phyloP scores from a whole-genome alignment of 306 rosid species.

The Inga oerstediana region DNA sequence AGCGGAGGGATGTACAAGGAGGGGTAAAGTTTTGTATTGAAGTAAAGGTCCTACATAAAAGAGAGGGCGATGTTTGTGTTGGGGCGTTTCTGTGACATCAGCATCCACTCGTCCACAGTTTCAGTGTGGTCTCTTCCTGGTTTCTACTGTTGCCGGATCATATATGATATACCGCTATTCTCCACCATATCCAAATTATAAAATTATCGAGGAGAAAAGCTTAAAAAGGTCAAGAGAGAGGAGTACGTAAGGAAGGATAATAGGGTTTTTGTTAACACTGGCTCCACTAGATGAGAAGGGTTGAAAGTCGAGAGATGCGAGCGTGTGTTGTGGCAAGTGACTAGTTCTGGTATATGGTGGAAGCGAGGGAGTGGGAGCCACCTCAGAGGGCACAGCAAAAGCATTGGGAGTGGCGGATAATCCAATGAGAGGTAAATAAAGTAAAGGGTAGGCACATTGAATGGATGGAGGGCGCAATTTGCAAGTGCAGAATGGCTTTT shows the following conservation, averaged over 20 bases:
- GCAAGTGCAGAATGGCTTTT: conserved; percentile 28
- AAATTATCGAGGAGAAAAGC: not conserved
- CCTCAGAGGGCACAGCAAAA: conserved; percentile 14
- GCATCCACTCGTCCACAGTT: not conserved
- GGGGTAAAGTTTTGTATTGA: not conserved
- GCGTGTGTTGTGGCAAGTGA: not conserved
- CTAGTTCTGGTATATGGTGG: not conserved
- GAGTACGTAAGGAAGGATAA: not conserved
- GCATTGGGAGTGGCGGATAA: conserved; percentile 15
- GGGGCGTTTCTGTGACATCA: conserved; percentile 28
- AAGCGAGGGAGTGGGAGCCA: conserved; percentile 46
- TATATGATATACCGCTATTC: not conserved
- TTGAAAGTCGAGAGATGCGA: not conserved
- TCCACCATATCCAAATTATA: not conserved
- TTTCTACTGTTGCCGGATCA: not conserved
- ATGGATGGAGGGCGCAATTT: conserved; percentile 22
- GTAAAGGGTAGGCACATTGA: not conserved
- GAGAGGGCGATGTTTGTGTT: not conserved
- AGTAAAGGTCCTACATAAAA: not conserved
- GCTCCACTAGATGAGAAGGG: not conserved
- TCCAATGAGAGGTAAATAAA: not conserved
- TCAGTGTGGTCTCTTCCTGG: not conserved
- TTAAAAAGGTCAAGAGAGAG: not conserved
- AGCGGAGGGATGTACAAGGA: conserved; percentile 26
- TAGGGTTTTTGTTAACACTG: not conserved